Evolutionary conservation across 805 yeast genomes (phyloP).

Genomic region (Torulaspora indica): DNA sequence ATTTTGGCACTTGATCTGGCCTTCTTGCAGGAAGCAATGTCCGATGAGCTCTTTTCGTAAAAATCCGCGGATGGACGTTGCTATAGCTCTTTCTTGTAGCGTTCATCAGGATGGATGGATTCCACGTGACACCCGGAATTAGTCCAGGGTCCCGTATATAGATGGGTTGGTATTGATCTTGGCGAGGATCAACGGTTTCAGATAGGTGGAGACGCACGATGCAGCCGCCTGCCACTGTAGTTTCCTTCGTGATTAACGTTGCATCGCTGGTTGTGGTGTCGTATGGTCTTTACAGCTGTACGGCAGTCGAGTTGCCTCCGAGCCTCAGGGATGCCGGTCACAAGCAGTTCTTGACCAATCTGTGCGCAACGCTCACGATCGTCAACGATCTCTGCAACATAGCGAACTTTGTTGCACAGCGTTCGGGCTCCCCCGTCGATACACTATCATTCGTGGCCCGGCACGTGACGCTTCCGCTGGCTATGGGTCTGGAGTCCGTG

Average conservation of each 20-base stretch:
- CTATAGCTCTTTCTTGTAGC: no score
- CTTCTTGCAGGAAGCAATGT: background rate
- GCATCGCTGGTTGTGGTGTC: conserved; percentile 19
- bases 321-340: conserved; percentile 55
- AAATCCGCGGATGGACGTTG: background rate
- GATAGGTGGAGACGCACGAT: background rate
- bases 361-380: conserved; percentile 49
- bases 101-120: no score
- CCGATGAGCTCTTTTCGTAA: background rate
- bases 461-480: conserved; percentile 43
- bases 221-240: background rate
- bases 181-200: background rate
- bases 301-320: conserved; percentile 42
- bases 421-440: background rate
- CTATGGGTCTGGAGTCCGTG: conserved; percentile 53
- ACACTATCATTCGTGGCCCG: conserved; percentile 27
- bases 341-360: conserved; percentile 66
- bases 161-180: background rate
- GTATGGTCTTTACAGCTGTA: conserved; percentile 31
- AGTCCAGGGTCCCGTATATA: no score
- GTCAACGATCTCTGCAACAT: conserved; percentile 41
- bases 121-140: no score
- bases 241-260: conserved; percentile 22
- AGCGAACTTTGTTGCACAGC: conserved; percentile 32
- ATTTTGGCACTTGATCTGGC: background rate